phyloP scores from a whole-genome alignment of 257 asterid genomes.

The Nicotiana tomentosiformis region DNA sequence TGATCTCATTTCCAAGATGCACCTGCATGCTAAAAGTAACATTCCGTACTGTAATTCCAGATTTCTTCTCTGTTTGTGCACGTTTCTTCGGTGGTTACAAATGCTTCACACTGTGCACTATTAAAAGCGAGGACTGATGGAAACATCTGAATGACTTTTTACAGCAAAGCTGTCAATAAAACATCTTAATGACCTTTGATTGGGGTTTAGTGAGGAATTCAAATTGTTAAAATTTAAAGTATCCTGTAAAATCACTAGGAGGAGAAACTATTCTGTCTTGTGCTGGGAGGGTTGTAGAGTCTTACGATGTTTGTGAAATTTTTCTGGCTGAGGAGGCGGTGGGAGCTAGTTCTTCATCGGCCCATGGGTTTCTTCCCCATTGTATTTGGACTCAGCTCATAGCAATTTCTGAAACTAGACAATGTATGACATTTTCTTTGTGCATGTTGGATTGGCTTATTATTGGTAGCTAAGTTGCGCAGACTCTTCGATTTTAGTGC shows the following conservation, averaged over 20 bases:
- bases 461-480: too few species aligned
- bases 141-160: background rate
- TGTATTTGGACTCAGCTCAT: background rate
- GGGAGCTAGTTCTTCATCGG: background rate
- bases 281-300: too few species aligned
- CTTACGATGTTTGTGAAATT: background rate
- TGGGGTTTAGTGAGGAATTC: background rate
- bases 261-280: too few species aligned
- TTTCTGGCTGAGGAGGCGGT: background rate
- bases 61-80: background rate
- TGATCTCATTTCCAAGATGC: background rate
- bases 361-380: background rate
- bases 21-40: background rate
- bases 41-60: conserved; percentile 1
- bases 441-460: background rate
- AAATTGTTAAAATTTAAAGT: background rate
- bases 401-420: background rate
- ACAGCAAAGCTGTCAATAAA: background rate
- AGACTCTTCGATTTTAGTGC: too few species aligned
- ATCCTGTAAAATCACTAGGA: background rate
- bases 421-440: background rate
- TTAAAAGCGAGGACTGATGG: background rate
- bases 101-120: background rate
- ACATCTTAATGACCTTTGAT: background rate
- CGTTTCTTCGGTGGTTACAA: background rate